These are phyloP conservation scores for Gracilariopsis chorda DNA, from an alignment of 23 red algal genomes.

Conservation along the genomic window DNA sequence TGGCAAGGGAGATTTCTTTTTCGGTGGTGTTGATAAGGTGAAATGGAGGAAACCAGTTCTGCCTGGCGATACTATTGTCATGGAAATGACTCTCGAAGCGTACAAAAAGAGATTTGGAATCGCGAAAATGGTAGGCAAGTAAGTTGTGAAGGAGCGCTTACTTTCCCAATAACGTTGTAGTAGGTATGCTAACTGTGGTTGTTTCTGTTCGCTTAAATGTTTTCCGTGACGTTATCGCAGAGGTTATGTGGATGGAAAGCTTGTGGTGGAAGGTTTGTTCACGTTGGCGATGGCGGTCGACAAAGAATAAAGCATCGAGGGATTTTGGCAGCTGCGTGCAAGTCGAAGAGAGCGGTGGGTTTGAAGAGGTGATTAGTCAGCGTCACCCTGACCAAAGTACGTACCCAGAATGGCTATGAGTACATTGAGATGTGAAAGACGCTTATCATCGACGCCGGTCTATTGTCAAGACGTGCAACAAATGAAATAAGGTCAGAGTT, in stretches of 20 bases:
- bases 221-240: not conserved
- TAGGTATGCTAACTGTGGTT: no score
- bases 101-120: conserved; percentile 80
- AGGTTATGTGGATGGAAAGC: conserved; percentile 80
- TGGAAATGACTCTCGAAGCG: conserved; percentile 76
- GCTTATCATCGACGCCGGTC: not conserved
- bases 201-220: no score
- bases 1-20: conserved; percentile 68
- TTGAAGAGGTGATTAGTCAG: not conserved
- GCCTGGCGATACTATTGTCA: conserved; percentile 93
- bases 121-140: conserved; percentile 86
- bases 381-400: conserved; percentile 29
- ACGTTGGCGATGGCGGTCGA: conserved; percentile 73
- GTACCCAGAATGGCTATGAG: conserved; percentile 32
- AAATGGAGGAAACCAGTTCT: conserved; percentile 85
- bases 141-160: conserved; percentile 53
- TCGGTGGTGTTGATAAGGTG: conserved; percentile 84
- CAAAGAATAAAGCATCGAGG: conserved; percentile 29
- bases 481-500: not conserved
- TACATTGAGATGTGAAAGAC: conserved; percentile 23
- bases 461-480: not conserved
- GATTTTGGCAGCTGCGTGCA: not conserved
- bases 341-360: not conserved
- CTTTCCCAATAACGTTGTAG: no score
- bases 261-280: conserved; percentile 82